A percentile compares a stretch with the other conserved stretches of the same genome.
Conservation (phyloP, 768 basidiomycete genomes). For the Kwoniella mangroviensis region DNA sequence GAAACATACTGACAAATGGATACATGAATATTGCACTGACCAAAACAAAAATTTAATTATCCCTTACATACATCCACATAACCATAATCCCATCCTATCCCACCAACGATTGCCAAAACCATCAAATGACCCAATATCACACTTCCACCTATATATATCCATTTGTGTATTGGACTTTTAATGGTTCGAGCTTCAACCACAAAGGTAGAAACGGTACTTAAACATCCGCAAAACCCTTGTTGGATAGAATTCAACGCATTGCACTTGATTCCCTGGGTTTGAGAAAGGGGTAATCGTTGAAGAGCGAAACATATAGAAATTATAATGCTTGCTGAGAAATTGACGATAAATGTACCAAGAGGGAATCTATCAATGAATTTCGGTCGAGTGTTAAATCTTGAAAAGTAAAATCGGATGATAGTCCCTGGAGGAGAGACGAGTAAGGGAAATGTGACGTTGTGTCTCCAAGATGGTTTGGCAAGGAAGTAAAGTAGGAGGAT, state of each 20-base stretch:
- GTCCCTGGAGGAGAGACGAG: conserved; percentile 89
- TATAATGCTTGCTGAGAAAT: conserved; percentile 74
- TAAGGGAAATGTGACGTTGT: conserved; percentile 81
- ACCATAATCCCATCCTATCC: conserved; percentile 46
- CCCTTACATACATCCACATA: conserved; percentile 13
- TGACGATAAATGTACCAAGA: conserved; percentile 56
- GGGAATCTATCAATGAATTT: conserved; percentile 58
- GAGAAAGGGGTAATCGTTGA: conserved; percentile 55
- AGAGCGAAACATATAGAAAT: conserved; percentile 78
- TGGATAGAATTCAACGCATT: conserved; percentile 76
- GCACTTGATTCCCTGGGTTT: conserved; percentile 61
- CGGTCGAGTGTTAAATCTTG: conserved; percentile 67
- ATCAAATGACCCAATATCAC: conserved; percentile 72
- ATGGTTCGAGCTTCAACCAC: conserved; percentile 75
- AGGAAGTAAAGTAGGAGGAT: conserved; percentile 79
- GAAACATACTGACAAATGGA: not conserved
- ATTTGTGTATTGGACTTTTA: conserved; percentile 63
- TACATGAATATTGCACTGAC: no score
- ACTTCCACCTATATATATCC: conserved; percentile 72
- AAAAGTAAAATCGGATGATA: conserved; percentile 78
- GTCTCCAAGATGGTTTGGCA: conserved; percentile 70
- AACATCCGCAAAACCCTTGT: conserved; percentile 93
- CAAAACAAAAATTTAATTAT: not conserved
- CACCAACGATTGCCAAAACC: conserved; percentile 73
- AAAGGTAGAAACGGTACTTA: conserved; percentile 94